Evolutionary conservation across 78 protist species (phyloP).

Genomic region (Tieghemostelium lacteum): DNA sequence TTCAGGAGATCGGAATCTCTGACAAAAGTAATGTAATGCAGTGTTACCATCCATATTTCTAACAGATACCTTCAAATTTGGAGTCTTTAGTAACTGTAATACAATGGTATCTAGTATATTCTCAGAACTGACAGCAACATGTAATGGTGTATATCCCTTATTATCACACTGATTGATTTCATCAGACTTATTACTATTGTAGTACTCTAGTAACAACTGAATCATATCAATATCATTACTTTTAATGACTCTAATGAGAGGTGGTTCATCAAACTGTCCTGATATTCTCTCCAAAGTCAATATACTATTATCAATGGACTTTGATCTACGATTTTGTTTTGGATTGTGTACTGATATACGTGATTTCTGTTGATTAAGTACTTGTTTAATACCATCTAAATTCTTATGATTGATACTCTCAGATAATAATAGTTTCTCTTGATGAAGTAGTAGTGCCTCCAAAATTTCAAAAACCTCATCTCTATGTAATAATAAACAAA

Average conservation of each 20-base stretch:
- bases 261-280: neutral
- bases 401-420: conserved; percentile 30
- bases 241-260: conserved; percentile 36
- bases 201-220: conserved; percentile 13
- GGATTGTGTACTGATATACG: conserved; percentile 7
- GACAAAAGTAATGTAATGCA: conserved; percentile 83
- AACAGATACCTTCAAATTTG: neutral
- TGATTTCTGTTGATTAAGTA: neutral
- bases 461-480: conserved; percentile 61
- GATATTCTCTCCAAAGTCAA: neutral
- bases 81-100: conserved; percentile 25
- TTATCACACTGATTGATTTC: conserved; percentile 49
- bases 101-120: conserved; percentile 28
- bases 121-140: conserved; percentile 40
- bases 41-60: conserved; percentile 80
- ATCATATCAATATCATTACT: conserved; percentile 47
- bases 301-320: neutral
- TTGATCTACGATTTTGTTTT: conserved; percentile 2
- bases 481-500: conserved; percentile 38
- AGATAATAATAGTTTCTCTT: conserved; percentile 27
- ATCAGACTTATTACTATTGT: conserved; percentile 26
- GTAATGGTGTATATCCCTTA: conserved; percentile 71
- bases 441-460: conserved; percentile 48
- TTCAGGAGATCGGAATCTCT: conserved; percentile 62
- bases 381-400: conserved; percentile 47